Conservation (phyloP, 306 rosid species). For the Dalbergia cochinchinensis region DNA sequence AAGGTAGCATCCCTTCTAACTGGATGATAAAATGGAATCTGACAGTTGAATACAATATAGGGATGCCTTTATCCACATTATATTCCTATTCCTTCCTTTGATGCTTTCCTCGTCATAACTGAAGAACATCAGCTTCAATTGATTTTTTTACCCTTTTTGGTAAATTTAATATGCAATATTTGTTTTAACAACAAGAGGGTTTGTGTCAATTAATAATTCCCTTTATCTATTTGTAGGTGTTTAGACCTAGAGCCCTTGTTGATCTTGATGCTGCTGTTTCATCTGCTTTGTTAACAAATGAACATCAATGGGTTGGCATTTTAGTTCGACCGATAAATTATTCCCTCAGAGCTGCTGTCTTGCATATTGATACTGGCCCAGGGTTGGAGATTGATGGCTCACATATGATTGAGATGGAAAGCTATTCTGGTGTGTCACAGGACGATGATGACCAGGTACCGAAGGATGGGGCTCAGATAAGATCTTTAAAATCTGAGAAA, state of each 20-base stretch:
- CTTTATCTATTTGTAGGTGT: conserved; percentile 64
- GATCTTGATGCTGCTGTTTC: conserved; percentile 94
- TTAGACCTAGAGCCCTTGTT: conserved; percentile 91
- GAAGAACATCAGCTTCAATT: conserved; percentile 27
- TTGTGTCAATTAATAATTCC: conserved; percentile 30
- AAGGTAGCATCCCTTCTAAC: conserved; percentile 68
- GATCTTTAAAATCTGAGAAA: conserved; percentile 55
- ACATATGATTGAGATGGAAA: conserved; percentile 83
- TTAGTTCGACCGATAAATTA: conserved; percentile 85
- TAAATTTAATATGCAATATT: neutral
- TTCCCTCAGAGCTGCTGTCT: conserved; percentile 88
- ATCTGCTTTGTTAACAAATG: conserved; percentile 92
- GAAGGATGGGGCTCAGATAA: conserved; percentile 53
- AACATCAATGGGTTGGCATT: conserved; percentile 94
- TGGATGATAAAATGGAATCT: conserved; percentile 34
- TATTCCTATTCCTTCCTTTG: conserved; percentile 38
- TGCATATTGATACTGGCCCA: conserved; percentile 96
- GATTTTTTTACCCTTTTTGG: conserved; percentile 29
- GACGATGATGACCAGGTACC: conserved; percentile 52
- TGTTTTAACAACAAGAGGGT: conserved; percentile 29
- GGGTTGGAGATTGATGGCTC: conserved; percentile 84
- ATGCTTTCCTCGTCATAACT: conserved; percentile 30
- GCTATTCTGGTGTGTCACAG: conserved; percentile 53
- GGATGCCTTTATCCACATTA: conserved; percentile 22
- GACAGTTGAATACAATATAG: conserved; percentile 23